These are phyloP conservation scores for Eruca vesicaria DNA, from an alignment of 441 rosid genomes.

Conservation along the genomic window DNA sequence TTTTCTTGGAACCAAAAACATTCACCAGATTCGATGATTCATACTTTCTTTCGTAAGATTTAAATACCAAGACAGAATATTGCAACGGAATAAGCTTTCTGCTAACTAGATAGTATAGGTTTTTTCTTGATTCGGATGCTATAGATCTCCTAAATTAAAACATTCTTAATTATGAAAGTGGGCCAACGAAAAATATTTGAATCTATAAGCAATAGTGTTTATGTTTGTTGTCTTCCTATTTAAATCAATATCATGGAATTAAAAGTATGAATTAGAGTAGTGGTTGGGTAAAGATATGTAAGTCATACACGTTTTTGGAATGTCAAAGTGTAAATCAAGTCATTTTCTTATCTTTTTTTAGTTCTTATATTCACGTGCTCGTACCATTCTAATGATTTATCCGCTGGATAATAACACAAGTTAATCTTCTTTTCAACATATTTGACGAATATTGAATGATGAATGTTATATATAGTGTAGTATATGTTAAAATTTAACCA, in stretches of 20 bases:
- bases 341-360: neutral
- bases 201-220: too few relatives aligned
- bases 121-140: too few relatives aligned
- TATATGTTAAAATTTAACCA: neutral
- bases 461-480: neutral
- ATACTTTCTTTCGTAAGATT: neutral
- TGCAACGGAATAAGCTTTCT: too few relatives aligned
- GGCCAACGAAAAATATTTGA: too few relatives aligned
- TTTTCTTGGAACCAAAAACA: neutral
- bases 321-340: neutral
- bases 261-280: neutral
- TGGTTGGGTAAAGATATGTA: neutral
- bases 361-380: conserved; percentile 2
- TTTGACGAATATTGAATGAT: neutral
- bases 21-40: neutral
- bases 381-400: neutral
- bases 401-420: neutral
- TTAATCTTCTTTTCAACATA: neutral
- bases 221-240: neutral
- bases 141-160: too few relatives aligned
- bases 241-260: neutral
- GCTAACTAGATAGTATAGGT: too few relatives aligned
- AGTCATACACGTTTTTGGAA: conserved; percentile 10
- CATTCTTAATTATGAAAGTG: too few relatives aligned
- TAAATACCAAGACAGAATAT: neutral